phyloP scores from a whole-genome alignment of 805 yeast species.

The Clavispora carvajalis region DNA sequence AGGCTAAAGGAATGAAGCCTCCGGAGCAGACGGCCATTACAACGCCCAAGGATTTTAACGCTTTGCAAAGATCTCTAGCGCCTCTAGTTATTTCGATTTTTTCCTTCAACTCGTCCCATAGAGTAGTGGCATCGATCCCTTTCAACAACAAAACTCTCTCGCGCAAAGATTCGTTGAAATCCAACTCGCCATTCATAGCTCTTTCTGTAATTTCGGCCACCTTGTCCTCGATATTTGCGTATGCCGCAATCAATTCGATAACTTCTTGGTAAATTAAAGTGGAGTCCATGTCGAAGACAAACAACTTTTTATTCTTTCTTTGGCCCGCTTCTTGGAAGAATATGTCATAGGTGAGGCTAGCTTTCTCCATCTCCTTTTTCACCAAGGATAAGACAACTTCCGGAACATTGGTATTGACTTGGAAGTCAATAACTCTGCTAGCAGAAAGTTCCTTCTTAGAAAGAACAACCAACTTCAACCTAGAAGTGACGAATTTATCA shows the following conservation, averaged over 20 bases:
- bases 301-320: constrained; percentile 45
- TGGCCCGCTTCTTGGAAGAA: constrained; percentile 23
- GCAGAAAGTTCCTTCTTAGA: constrained; percentile 12
- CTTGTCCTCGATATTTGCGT: constrained; percentile 82
- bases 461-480: constrained; percentile 8
- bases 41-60: constrained; percentile 56
- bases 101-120: constrained; percentile 75
- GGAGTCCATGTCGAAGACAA: constrained; percentile 97
- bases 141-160: constrained; percentile 73
- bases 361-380: constrained; percentile 7
- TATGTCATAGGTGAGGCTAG: constrained; percentile 20
- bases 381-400: constrained; percentile 9
- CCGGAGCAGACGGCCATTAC: constrained; percentile 88
- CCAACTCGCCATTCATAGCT: constrained; percentile 97
- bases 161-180: constrained; percentile 74
- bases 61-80: constrained; percentile 63
- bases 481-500: constrained; percentile 7
- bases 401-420: constrained; percentile 11
- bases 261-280: constrained; percentile 95
- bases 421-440: constrained; percentile 15
- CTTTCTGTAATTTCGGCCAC: constrained; percentile 86
- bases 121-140: constrained; percentile 66
- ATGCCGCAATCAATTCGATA: constrained; percentile 89
- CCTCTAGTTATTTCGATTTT: constrained; percentile 81
- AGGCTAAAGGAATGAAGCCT: constrained; percentile 88